A percentile compares a stretch with the other conserved stretches of the same genome.
These are phyloP conservation scores for Cryphonectria naterciae DNA, from an alignment of 2,329 filamentous ascomycete species.

Conservation along the genomic window DNA sequence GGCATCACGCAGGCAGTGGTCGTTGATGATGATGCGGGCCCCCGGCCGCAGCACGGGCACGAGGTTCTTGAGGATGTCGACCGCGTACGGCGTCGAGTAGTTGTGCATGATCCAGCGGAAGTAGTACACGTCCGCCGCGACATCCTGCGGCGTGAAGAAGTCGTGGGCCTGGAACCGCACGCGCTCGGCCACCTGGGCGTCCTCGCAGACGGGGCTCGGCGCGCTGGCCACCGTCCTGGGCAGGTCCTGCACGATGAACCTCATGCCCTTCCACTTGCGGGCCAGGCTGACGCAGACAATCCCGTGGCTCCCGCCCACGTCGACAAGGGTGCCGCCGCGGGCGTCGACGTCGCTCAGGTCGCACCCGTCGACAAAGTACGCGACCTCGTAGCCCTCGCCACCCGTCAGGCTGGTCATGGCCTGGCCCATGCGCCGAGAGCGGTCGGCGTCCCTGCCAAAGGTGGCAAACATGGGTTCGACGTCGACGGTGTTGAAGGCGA, in stretches of 20 bases:
- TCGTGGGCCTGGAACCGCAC: slow-evolving; percentile 55
- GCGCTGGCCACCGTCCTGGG: slow-evolving; percentile 52
- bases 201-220: slow-evolving; percentile 46
- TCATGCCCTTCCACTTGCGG: slow-evolving; percentile 51
- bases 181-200: slow-evolving; percentile 43
- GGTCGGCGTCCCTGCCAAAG: slow-evolving; percentile 51
- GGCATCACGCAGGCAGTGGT: slow-evolving; percentile 43
- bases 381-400: slow-evolving; percentile 60
- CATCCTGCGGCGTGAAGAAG: slow-evolving; percentile 61
- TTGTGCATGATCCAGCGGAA: slow-evolving; percentile 66
- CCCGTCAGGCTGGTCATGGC: slow-evolving; percentile 60
- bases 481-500: slow-evolving; percentile 54
- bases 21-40: slow-evolving; percentile 50
- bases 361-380: slow-evolving; percentile 57
- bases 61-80: slow-evolving; percentile 53
- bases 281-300: slow-evolving; percentile 61
- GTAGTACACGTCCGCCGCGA: slow-evolving; percentile 61
- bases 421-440: slow-evolving; percentile 55
- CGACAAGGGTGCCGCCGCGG: slow-evolving; percentile 55
- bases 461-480: slow-evolving; percentile 59
- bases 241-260: slow-evolving; percentile 61
- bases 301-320: slow-evolving; percentile 63
- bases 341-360: slow-evolving; percentile 54
- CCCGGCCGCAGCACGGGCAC: slow-evolving; percentile 60
- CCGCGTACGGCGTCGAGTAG: slow-evolving; percentile 58